phyloP scores from a whole-genome alignment of 331 rosid species.

The Pyracantha coccinea region DNA sequence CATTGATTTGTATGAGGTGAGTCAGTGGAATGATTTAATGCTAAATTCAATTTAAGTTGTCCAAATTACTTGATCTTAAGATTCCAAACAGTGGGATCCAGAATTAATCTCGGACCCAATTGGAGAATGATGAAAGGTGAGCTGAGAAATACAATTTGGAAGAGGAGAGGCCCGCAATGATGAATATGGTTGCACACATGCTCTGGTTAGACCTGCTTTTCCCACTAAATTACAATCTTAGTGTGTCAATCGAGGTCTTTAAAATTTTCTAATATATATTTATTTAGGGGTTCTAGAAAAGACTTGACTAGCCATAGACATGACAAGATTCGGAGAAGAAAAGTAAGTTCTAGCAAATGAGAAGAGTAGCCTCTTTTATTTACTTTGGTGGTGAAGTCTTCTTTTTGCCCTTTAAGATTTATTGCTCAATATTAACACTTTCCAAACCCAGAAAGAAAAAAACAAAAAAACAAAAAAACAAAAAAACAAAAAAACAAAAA shows the following conservation, averaged over 20 bases:
- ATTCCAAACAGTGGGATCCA: fast-evolving
- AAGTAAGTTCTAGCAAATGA: not conserved
- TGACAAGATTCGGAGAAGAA: not conserved
- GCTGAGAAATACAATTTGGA: not conserved
- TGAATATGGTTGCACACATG: not conserved
- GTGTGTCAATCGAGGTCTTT: not conserved
- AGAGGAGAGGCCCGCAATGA: not conserved
- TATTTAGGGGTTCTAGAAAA: not conserved
- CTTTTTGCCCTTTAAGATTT: not conserved
- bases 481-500: no score
- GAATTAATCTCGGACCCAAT: not conserved
- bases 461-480: no score
- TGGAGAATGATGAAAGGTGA: not conserved
- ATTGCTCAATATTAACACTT: no score
- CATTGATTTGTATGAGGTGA: no score
- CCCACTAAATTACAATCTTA: not conserved
- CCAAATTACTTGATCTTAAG: no score
- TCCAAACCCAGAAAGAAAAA: no score
- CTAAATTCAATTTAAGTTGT: no score
- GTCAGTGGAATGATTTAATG: no score
- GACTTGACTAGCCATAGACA: not conserved
- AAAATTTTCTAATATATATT: not conserved
- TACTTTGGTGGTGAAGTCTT: no score
- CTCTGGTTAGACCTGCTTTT: not conserved
- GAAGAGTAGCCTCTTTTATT: no score